Base-by-base conservation (phyloP, 1,139 yeast genomes). In the Kluyveromyces sp. region DNA sequence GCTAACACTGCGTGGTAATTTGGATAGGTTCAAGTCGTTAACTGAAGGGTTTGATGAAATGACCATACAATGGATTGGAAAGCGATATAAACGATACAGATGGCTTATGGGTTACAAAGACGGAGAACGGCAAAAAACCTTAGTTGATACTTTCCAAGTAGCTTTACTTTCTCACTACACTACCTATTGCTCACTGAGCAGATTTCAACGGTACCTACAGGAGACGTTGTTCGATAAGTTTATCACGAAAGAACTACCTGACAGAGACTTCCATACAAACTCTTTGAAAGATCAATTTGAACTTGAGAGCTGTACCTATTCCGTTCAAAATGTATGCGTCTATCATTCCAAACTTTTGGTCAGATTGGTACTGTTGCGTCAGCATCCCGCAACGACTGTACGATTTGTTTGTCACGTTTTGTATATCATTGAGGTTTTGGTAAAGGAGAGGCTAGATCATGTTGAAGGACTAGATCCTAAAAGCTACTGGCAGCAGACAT, bases 151-250 rank as follows among this genome's bases (percentile, higher is more conserved):
- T 22, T 48, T 53, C 13, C 55, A 54, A 41, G 37, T 42, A 7
- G 32, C 54, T 15, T 17, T 56, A 13, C 44, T 49, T 4, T 55
- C 58, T 1, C 47, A 49, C 36, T 49, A 46, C 44, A 41, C 53
- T 12, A 46, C 33, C 15, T 43, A 49, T 25, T 38, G 20, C 17
- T 17, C 34, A 4, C 20, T 16, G 3, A 36, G 26, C 30, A 29
- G 17, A 18, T 30, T 15, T 12, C 43, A 39, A 17, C 44, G 42
- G 31, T 44, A 46, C 31, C 36, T 43, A 8, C 40, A 45, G 19
- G 48, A 45, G 25, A 34, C 43, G 11, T 37, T 42, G 8, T 40
- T 42, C 20, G 41, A 38, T 15, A 19, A 12, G 13, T 38, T 38
- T n/a, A 32, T 38, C 12, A 19, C 13, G 13, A 38, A 31, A 4